Base-by-base conservation (phyloP, 2,329 filamentous ascomycete species). In the Ceratocystis cacaofunesta region DNA sequence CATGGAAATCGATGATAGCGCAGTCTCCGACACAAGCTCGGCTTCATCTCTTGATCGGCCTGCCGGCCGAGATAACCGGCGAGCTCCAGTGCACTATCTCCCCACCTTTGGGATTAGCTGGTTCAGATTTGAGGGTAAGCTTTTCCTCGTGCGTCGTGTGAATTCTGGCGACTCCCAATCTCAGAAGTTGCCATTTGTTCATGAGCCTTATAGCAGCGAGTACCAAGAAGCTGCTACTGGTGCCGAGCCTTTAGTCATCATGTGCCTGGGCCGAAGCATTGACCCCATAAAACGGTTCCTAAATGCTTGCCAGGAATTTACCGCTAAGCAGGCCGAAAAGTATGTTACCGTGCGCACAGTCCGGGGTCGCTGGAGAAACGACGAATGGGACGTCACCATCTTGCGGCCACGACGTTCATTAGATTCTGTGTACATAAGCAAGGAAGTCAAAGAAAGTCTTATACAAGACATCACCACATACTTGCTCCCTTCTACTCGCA, bases 381-480 rank as follows among this genome's bases (percentile, higher is more conserved):
- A 66, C 32, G 67, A 69, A 1, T 78, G 76, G 75, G 72, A 75
- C 28, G 71, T 72, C 0, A 74, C 73, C 12, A 73, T 76, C 2
- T 69, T 75, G 22, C 78, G 88, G 1, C 87, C 88, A 0, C 83
- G 86, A 5, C 77, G 88, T 17, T 85, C 86, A 0, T 87, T 92
- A 78, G 79, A 80, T 62, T 92, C 89, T 0, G 88, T 95, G 0
- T 85, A 91, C 1, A 78, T 94, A 3, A 87, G 90, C 68, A 76
- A 79, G 7, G 73, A 78, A 58, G 82, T 89, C 71, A 92, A 92
- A 74, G 76, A 80, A 1, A 78, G 79, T 41, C 78, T 92, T 2
- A 75, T 92, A 8, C 76, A 77, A 30, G 89, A 94, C 70, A 86
- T 92, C 70, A 88, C 89, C 69, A 88, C 91, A 70, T 92, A 90